A percentile compares a stretch with the other conserved stretches of the same genome.
These are phyloP conservation scores for Claviceps pazoutovae DNA, from an alignment of 2,329 filamentous ascomycete genomes.

Conservation along the genomic window DNA sequence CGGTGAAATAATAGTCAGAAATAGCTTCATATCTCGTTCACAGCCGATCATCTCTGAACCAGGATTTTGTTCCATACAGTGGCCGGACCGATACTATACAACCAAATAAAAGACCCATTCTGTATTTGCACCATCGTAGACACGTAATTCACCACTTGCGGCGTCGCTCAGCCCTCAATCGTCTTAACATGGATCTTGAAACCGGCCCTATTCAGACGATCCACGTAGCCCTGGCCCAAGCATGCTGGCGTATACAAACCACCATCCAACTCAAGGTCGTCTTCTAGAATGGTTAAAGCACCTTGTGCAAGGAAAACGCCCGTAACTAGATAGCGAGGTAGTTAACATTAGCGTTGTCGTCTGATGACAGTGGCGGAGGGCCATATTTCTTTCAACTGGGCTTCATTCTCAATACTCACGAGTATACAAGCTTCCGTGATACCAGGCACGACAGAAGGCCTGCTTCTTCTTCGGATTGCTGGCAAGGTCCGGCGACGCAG, in stretches of 20 bases:
- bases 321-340: slow-evolving; percentile 37
- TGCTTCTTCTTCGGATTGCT: slow-evolving; percentile 28
- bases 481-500: slow-evolving; percentile 44
- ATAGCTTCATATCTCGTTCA: too few relatives aligned
- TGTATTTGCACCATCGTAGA: neutral
- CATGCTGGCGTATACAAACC: slow-evolving; percentile 61
- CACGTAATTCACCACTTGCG: neutral
- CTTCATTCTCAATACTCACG: slow-evolving; percentile 28
- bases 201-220: slow-evolving; percentile 45
- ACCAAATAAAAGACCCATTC: too few relatives aligned
- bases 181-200: slow-evolving; percentile 46
- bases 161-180: slow-evolving; percentile 11
- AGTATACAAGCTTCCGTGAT: slow-evolving; percentile 49
- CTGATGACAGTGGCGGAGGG: neutral
- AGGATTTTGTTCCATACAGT: too few relatives aligned
- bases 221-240: slow-evolving; percentile 52
- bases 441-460: slow-evolving; percentile 41
- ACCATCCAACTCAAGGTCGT: slow-evolving; percentile 45
- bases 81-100: too few relatives aligned
- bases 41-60: too few relatives aligned
- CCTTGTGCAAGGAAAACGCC: slow-evolving; percentile 49
- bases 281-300: slow-evolving; percentile 50
- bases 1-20: too few relatives aligned
- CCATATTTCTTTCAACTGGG: neutral
- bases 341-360: neutral